Evolutionary conservation across 116 monocot species (phyloP).

Genomic region (Cymodocea nodosa): DNA sequence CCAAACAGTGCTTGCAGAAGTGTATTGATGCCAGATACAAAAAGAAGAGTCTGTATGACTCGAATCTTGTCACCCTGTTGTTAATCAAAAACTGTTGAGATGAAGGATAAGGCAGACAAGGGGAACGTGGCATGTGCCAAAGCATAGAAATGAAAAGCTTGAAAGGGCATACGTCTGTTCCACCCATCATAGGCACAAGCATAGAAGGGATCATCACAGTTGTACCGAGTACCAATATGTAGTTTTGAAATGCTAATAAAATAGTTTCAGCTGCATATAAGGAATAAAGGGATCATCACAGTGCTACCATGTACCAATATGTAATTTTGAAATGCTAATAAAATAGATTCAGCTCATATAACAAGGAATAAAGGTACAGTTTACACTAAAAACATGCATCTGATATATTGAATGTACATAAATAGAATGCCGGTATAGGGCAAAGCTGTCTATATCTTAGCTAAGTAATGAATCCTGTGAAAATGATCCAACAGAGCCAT

Average conservation of each 20-base stretch:
- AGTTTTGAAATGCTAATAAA: slow-evolving; percentile 81
- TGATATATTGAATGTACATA: too few species aligned
- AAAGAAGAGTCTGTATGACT: slow-evolving; percentile 77
- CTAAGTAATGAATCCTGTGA: too few species aligned
- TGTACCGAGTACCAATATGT: slow-evolving; percentile 81
- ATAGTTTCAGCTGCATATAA: slow-evolving; percentile 65
- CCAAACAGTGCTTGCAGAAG: slow-evolving; percentile 87
- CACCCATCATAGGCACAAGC: slow-evolving; percentile 91
- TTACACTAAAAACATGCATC: too few species aligned
- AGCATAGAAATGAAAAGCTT: not conserved
- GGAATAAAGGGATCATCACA: slow-evolving; percentile 59
- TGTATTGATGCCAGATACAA: slow-evolving; percentile 88
- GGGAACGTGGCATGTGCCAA: too few species aligned
- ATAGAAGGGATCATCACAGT: slow-evolving; percentile 78
- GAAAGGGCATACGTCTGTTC: slow-evolving; percentile 49
- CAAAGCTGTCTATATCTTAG: too few species aligned
- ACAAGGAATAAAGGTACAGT: not conserved
- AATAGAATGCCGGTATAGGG: too few species aligned
- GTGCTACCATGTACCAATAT: slow-evolving; percentile 77
- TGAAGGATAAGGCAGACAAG: not conserved
- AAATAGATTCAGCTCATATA: slow-evolving; percentile 54
- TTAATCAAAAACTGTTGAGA: slow-evolving; percentile 1
- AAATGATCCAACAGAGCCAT: too few species aligned
- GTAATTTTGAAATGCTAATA: slow-evolving; percentile 89
- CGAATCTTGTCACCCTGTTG: slow-evolving; percentile 52